Evolutionary conservation across 2,329 filamentous ascomycete genomes (phyloP), one percentile per base, ranked within the genome.

Genomic region (Epichloe sylvatica): DNA sequence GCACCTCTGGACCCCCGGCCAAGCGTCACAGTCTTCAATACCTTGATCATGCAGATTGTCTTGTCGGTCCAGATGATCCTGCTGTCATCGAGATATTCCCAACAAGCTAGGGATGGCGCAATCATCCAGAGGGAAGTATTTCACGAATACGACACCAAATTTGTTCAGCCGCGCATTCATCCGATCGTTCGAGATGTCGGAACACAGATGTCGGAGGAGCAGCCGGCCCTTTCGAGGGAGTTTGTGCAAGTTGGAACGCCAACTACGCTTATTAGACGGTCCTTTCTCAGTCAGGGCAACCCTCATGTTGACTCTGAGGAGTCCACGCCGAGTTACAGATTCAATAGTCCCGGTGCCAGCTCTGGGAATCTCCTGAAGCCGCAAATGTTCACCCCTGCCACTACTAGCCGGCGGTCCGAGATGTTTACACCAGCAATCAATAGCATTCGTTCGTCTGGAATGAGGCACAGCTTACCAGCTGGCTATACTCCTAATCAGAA

Each of bases 121-220:
- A 76, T 96, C 44, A 84, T 98, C 51, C 88, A 94, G 57, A 88
- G 84, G 58, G 86, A 97, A 66, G 91, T 97, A 5, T 75, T 97
- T 67, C 83, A 89, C 63, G 92, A 98, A 67, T 98, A 98, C 62
- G 88, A 97, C 62, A 86, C 81, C 57, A 98, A 98, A 69, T 96
- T 84, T 61, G 92, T 98, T 1, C 88, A 94, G 60, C 92, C 92
- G 2, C 77, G 83, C 11, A 78, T 94, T n/a, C 86, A 94, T 57
- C 86, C 84, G 7, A 73, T 85, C 5, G 86, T 94, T 55, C 69
- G 77, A 49, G 76, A 80, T 79, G 88, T 91, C 1, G 85, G 80
- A 5, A 92, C 85, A 1, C 91, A 97, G 64, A 83, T 84, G 51
- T 80, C 78, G 38, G 66, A 68, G 43, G 70, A 74, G 15, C 66